Base-by-base conservation (phyloP, 192 early-diverging fungal species). In the Backusella parvicylindrica region DNA sequence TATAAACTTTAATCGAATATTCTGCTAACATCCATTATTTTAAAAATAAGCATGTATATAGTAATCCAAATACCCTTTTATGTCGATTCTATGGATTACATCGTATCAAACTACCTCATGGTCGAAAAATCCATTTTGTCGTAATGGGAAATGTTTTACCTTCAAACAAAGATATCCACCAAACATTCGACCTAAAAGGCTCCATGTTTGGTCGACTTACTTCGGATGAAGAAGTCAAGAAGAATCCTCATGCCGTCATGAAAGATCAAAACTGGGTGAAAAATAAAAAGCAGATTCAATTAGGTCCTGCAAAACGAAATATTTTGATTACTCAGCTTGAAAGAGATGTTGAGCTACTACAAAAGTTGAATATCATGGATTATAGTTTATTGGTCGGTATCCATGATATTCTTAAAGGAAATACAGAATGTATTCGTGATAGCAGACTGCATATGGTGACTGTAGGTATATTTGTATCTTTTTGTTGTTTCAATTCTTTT, bases 91-190 rank as follows among this genome's bases (percentile, higher is more conserved):
- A 96, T 85, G 97, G 97, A 47, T 83, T 99, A 40, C 97, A 98
- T 79, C 91, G 98, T 71, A 95, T 98, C 41, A 98, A 98, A 82
- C 83, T 97, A 37, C 96, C 95, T 38, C 93, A 92, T 53, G 92
- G 93, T 68, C 85, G 89, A 47, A 98, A 98, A 80, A 95, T 99
- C 66, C 97, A 98, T 83, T 99, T 99, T 84, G 96, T 99, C 7
- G 95, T 99, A 28, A 99, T 99, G 98, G 96, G 93, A 73, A 99
- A 99, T 77, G 94, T 99, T 4, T 96, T 98, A 78, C 97, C 98
- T n/a, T 91, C 97, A 8, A 95, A 97, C 87, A 93, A 95, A 81
- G 98, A 99, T 85, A 97, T 99, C 33, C 97, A 99, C 75, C 95
- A 96, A 81, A 94, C 91, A 53, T 99, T 94, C 75, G 98, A 99